These are phyloP conservation scores for Polygonum maritimum DNA, from an alignment of 148 eudicot species.

Conservation along the genomic window DNA sequence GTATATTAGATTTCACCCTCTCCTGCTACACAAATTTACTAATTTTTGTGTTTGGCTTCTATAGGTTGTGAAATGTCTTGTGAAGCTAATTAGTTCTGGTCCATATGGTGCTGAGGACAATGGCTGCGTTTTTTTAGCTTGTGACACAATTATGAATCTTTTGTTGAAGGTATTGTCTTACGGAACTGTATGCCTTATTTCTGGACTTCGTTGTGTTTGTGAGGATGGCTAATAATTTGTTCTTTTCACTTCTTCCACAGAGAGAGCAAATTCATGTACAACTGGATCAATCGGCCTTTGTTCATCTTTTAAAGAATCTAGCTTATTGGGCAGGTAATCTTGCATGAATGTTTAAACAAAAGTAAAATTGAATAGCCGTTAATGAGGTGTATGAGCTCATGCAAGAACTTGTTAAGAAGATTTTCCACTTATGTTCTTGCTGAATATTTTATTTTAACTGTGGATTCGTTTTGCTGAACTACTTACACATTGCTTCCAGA, in stretches of 20 bases:
- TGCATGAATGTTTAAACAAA: neutral
- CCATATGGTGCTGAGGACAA: constrained; percentile 25
- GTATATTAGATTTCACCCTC: neutral
- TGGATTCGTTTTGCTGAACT: neutral
- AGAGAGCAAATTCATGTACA: constrained; percentile 40
- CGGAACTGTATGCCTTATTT: neutral
- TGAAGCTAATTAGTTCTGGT: constrained; percentile 38
- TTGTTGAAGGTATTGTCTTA: constrained; percentile 58
- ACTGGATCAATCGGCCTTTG: constrained; percentile 43
- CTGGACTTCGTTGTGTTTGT: neutral
- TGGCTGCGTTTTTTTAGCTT: constrained; percentile 56
- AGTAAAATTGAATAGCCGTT: neutral
- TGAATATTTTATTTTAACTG: neutral
- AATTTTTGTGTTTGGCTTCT: neutral
- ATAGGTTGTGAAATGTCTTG: constrained; percentile 59
- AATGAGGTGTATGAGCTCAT: neutral
- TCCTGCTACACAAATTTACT: neutral
- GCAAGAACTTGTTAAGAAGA: neutral
- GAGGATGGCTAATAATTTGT: neutral
- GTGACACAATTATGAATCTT: constrained; percentile 74
- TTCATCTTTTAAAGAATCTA: constrained; percentile 55
- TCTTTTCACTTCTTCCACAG: constrained; percentile 22
- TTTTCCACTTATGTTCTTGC: neutral
- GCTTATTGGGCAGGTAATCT: constrained; percentile 60
- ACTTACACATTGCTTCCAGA: constrained; percentile 25